Evolutionary conservation across 176 grass and related monocot species (phyloP).

Genomic region (Phoenix roebelenii): DNA sequence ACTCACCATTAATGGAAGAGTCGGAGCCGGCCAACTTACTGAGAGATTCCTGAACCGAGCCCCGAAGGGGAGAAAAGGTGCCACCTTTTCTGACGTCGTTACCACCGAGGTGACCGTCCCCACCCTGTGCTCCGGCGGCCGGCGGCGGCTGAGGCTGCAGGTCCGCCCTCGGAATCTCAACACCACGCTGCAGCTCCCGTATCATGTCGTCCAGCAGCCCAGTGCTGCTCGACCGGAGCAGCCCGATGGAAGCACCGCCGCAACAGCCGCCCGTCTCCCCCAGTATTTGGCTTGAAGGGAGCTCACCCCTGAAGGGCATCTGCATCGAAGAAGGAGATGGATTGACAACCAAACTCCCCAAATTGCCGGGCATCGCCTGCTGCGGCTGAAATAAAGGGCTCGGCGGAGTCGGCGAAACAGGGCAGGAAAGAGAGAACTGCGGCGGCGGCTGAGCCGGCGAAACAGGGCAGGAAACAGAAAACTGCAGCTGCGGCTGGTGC

Average conservation of each 20-base stretch:
- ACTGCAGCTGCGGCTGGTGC: too few relatives aligned
- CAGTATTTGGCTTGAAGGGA: slow-evolving; percentile 73
- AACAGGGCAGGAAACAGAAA: slow-evolving; percentile 3
- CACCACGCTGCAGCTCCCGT: slow-evolving; percentile 35
- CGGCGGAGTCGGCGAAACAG: slow-evolving; percentile 29
- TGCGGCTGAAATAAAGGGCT: background rate
- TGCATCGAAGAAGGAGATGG: slow-evolving; percentile 13
- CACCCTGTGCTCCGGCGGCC: background rate
- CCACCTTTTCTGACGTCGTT: too few relatives aligned
- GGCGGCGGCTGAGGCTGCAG: background rate
- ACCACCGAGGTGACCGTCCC: background rate
- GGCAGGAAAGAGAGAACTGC: background rate
- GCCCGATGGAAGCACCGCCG: background rate
- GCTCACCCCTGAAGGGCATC: slow-evolving; percentile 22
- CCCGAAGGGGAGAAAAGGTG: too few relatives aligned
- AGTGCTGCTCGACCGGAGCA: background rate
- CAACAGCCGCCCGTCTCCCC: background rate
- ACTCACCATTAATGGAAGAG: too few relatives aligned
- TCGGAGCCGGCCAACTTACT: too few relatives aligned
- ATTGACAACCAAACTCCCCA: slow-evolving; percentile 16
- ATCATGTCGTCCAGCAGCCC: slow-evolving; percentile 41
- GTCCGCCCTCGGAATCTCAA: slow-evolving; percentile 15
- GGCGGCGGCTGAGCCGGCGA: too few relatives aligned
- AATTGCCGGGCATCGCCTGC: slow-evolving; percentile 18
- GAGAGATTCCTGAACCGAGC: too few relatives aligned